These are phyloP conservation scores for Somion occarium DNA, from an alignment of 1,284 basidiomycete genomes.

Conservation along the genomic window DNA sequence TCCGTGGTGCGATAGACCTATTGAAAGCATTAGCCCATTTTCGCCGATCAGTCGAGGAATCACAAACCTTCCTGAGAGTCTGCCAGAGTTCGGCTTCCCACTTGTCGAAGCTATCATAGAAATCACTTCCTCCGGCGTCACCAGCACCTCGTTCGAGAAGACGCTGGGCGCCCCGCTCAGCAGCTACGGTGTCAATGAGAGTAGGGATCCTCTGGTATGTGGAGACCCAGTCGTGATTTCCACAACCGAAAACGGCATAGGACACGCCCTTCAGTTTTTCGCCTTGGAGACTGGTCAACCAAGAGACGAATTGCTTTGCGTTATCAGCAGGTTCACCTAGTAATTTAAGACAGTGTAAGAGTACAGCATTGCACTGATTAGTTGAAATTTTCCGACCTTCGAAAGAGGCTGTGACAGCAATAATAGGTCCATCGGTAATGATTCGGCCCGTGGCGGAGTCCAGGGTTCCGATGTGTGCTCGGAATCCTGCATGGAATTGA, in stretches of 20 bases:
- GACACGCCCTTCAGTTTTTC: constrained; percentile 30
- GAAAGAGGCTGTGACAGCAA: constrained; percentile 47
- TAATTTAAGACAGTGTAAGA: neutral
- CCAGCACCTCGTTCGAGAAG: constrained; percentile 38
- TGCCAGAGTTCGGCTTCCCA: constrained; percentile 42
- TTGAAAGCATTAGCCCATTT: neutral
- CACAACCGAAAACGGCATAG: constrained; percentile 49
- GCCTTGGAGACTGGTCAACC: constrained; percentile 29
- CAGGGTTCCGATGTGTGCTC: constrained; percentile 35
- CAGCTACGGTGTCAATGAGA: constrained; percentile 36
- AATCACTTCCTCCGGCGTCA: constrained; percentile 38
- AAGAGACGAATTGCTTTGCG: constrained; percentile 40
- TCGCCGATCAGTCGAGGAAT: constrained; percentile 1
- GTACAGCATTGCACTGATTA: neutral
- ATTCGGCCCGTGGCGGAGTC: constrained; percentile 36
- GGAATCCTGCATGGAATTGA: constrained; percentile 30
- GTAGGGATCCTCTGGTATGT: constrained; percentile 49
- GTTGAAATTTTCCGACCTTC: constrained; percentile 30
- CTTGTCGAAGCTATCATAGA: constrained; percentile 44
- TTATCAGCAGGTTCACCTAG: constrained; percentile 43
- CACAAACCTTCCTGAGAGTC: constrained; percentile 29
- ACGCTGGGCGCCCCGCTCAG: constrained; percentile 34
- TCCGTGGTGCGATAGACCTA: constrained; percentile 5
- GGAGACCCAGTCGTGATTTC: constrained; percentile 47
- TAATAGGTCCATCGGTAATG: constrained; percentile 40